These are phyloP conservation scores for Phaffomyces antillensis DNA, from an alignment of 805 yeast species.

Conservation along the genomic window DNA sequence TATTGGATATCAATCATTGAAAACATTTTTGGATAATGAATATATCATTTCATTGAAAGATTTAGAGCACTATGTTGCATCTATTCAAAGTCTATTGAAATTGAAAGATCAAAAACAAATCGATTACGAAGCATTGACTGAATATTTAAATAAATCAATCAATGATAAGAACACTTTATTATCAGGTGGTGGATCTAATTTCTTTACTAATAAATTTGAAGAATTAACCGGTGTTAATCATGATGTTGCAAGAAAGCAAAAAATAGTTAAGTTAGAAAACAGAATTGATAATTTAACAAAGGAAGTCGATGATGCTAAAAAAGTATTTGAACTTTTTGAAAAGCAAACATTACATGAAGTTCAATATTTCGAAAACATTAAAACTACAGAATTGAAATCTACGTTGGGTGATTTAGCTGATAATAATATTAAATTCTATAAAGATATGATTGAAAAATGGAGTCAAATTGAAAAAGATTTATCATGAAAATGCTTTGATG, in stretches of 20 bases:
- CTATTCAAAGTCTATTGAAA: slow-evolving; percentile 63
- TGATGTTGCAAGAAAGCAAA: slow-evolving; percentile 45
- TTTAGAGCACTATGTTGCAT: slow-evolving; percentile 70
- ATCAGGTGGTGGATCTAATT: slow-evolving; percentile 46
- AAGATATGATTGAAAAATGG: slow-evolving; percentile 66
- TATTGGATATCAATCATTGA: slow-evolving; percentile 35
- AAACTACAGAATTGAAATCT: slow-evolving; percentile 66
- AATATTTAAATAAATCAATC: slow-evolving; percentile 65
- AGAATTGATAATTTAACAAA: slow-evolving; percentile 41
- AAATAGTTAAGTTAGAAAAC: slow-evolving; percentile 41
- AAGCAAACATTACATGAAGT: slow-evolving; percentile 51
- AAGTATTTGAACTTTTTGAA: slow-evolving; percentile 46
- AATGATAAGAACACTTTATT: slow-evolving; percentile 52
- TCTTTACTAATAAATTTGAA: slow-evolving; percentile 49
- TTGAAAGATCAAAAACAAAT: slow-evolving; percentile 86
- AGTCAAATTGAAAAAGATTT: slow-evolving; percentile 39
- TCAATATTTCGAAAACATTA: slow-evolving; percentile 68
- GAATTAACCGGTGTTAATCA: slow-evolving; percentile 59
- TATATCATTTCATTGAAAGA: slow-evolving; percentile 81
- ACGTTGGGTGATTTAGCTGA: slow-evolving; percentile 70
- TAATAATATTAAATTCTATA: slow-evolving; percentile 67
- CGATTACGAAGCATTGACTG: slow-evolving; percentile 81
- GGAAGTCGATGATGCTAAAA: slow-evolving; percentile 45
- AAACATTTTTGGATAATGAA: slow-evolving; percentile 60
- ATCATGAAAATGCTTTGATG: slow-evolving; percentile 13